Evolutionary conservation across 108 stramenopile species (phyloP).

Genomic region (Skeletonema tropicum): DNA sequence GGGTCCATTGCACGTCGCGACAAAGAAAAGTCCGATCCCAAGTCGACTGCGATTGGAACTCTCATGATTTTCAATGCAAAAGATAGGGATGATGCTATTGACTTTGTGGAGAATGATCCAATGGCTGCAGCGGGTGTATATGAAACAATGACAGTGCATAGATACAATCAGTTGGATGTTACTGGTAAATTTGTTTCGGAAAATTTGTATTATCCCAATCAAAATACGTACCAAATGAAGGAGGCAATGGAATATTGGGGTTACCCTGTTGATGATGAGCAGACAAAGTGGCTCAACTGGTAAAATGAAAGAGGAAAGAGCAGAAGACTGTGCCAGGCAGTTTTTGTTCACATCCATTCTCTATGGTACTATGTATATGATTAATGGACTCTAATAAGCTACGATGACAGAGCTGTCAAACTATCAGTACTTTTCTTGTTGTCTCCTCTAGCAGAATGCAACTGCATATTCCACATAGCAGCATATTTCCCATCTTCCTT

Average conservation of each 20-base stretch:
- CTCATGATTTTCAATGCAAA: constrained; percentile 83
- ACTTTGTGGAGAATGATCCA: constrained; percentile 84
- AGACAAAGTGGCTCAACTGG: constrained; percentile 87
- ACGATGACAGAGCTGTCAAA: constrained; percentile 20
- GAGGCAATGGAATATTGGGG: constrained; percentile 85
- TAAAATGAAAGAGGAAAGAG: constrained; percentile 30
- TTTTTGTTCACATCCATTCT: background rate
- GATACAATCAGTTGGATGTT: constrained; percentile 79
- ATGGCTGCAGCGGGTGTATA: constrained; percentile 73
- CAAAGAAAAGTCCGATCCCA: constrained; percentile 75
- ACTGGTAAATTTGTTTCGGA: constrained; percentile 85
- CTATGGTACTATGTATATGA: background rate
- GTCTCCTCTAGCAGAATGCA: constrained; percentile 43
- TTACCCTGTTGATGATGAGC: constrained; percentile 77
- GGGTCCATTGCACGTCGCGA: constrained; percentile 78
- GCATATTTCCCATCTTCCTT: constrained; percentile 79
- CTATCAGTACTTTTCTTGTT: constrained; percentile 7
- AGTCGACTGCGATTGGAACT: constrained; percentile 68
- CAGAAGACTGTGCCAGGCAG: too few species aligned
- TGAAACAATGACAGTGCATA: constrained; percentile 71
- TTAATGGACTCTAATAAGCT: background rate
- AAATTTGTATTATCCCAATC: constrained; percentile 56
- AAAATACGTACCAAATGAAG: constrained; percentile 78
- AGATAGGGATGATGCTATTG: constrained; percentile 71
- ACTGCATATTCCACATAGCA: constrained; percentile 91